Evolutionary conservation across 2,329 filamentous ascomycete genomes (phyloP), one percentile per base, ranked within the genome.

Genomic region (Pseudogymnoascus sp.): DNA sequence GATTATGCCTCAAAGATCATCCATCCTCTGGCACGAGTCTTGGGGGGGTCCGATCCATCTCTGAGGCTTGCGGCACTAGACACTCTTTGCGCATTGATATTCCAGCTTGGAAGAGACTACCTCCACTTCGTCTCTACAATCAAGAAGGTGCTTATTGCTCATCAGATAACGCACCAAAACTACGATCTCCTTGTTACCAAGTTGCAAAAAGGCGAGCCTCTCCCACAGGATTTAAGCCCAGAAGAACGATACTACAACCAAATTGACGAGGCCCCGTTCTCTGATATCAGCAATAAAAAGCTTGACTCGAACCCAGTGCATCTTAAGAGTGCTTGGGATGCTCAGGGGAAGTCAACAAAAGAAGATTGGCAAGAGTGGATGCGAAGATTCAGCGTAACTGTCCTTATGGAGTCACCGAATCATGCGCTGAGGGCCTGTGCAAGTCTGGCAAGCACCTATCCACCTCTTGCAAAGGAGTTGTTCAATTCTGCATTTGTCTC

Each of bases 291-390:
- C 1, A 90, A 89, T 11, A 97, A 96, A 80, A 97, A 97, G 76
- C 82, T 97, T 35, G 92, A 96, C 65, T 93, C 97, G 75, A 99
- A 99, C 69, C 92, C 96, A 60, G 93, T 97, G 66, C 96, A 99
- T 79, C 80, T 99, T 21, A 97, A 97, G 76, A 89, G 89, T 66
- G 95, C 96, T 0, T 99, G 95, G 95, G 95, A 97, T 69, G 95
- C 96, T 0, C 92, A 89, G 64, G 92, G 96, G 65, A 97, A 97
- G 72, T 97, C 93, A 0, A 99, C 95, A 8, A 92, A 93, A 70
- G 95, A 99, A 73, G 95, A 99, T 76, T 99, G 95, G 95, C 91
- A 96, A 70, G 95, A 99, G 75, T 99, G 95, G 95, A 91, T 99
- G 76, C 87, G 96, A 65, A 85, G 93, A 28, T 96, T 99, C 77